Evolutionary conservation across 768 basidiomycete genomes (phyloP), one percentile per base, ranked within the genome.

Genomic region (Mycena venus): DNA sequence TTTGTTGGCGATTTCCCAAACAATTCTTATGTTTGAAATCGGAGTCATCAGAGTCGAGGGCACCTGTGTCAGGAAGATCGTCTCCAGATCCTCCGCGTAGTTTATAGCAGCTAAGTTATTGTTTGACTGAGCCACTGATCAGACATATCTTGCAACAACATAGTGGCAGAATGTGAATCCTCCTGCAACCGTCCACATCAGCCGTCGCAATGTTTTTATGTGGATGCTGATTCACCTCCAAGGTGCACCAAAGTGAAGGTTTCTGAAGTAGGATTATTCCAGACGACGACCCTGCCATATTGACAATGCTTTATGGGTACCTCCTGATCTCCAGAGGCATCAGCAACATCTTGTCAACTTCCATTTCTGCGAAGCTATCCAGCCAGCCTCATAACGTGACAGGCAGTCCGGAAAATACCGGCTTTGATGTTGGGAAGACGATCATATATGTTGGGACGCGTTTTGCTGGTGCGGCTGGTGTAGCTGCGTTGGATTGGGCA

Each of bases 31-130:
- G 62, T n/a, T 92, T 82, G 76, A 95, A 94, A 76, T 96, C 95
- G 1, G 93, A 95, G 78, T 96, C 96, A 70, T 95, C 96, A 3
- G 94, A 94, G 61, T 97, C 95, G 25, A 94, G 82, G 6, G 93
- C 94, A 6, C 94, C 95, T 11, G 93, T 93, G 75, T 95, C 95
- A 0, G 92, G 93, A 42, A 94, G 86, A 74, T 95, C 95, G 73
- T 96, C 95, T 4, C 92, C 93, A 0, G 94, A 95, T 0, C 91
- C 95, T 27, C 96, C 0, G 95, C 92, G 73, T 97, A 97, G 84
- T 96, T 97, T 75, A 97, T 88, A 63, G 91, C 87, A 89, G 77
- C 78, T 93, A 91, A 4, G 83, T 89, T 70, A 92, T 89, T 21
- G 91, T 91, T 79, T 93, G 91, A 31, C 87, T 85, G 56, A 94